Evolutionary conservation across 2,329 filamentous ascomycete genomes (phyloP).

Genomic region (Metarhizium rileyi): DNA sequence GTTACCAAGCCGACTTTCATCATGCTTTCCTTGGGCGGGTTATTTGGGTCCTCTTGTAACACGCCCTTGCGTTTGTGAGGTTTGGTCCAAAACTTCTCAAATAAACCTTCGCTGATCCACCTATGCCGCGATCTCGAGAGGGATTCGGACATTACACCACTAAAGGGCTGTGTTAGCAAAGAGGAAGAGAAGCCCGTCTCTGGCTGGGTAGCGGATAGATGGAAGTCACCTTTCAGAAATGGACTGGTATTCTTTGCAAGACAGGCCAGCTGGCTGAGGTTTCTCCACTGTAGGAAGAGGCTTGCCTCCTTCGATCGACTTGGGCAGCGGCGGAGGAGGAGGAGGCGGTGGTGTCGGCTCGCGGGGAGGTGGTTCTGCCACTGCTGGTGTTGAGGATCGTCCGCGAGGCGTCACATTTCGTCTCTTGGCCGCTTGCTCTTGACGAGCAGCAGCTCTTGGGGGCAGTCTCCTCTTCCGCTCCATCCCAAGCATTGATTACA

Average conservation of each 20-base stretch:
- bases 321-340: constrained; percentile 43
- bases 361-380: constrained; percentile 24
- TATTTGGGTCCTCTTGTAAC: constrained; percentile 52
- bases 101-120: constrained; percentile 64
- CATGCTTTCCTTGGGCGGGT: constrained; percentile 63
- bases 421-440: constrained; percentile 51
- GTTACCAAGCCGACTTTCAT: constrained; percentile 62
- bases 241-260: constrained; percentile 59
- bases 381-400: constrained; percentile 37
- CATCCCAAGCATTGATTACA: constrained; percentile 28
- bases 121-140: constrained; percentile 61
- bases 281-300: constrained; percentile 62
- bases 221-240: constrained; percentile 57
- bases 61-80: constrained; percentile 58
- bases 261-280: constrained; percentile 54
- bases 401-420: constrained; percentile 47
- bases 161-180: constrained; percentile 22
- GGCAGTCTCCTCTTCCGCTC: constrained; percentile 59
- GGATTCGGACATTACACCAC: constrained; percentile 66
- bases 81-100: constrained; percentile 72
- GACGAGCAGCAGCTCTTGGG: constrained; percentile 49
- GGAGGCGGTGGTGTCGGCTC: constrained; percentile 20
- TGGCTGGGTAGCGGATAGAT: neutral
- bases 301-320: constrained; percentile 52
- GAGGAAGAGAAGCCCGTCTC: neutral